A percentile compares a stretch with the other conserved stretches of the same genome.
phyloP scores from a whole-genome alignment of 2,329 filamentous ascomycete species.

The Coniochaeta hoffmannii region DNA sequence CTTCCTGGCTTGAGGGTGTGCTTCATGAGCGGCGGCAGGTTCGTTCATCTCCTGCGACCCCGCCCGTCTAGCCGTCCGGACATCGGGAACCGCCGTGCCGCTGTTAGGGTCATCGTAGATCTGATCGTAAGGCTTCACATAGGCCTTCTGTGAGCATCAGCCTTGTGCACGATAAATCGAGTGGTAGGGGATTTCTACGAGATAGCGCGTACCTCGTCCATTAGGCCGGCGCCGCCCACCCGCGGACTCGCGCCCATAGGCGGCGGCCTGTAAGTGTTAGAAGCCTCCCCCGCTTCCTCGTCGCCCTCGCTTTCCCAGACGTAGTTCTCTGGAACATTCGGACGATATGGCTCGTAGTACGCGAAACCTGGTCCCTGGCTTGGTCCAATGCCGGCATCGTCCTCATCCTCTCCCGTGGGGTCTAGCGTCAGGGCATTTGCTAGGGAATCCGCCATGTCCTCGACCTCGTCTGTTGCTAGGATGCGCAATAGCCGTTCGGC shows the following conservation, averaged over 20 bases:
- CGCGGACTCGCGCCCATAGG: background rate
- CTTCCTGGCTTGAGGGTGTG: background rate
- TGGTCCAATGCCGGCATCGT: background rate
- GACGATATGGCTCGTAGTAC: background rate
- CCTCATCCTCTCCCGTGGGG: background rate
- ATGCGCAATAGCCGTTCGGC: slow-evolving; percentile 11
- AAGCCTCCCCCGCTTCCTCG: background rate
- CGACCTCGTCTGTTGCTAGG: slow-evolving; percentile 2
- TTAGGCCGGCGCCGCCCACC: background rate
- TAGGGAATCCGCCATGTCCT: background rate
- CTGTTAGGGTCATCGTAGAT: background rate
- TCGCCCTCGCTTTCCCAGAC: background rate
- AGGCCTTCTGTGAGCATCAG: background rate
- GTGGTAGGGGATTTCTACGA: background rate
- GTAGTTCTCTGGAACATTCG: background rate
- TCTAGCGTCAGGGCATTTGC: background rate
- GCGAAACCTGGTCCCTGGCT: background rate
- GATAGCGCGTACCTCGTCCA: background rate
- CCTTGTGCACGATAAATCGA: too few species aligned
- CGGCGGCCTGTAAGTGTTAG: background rate
- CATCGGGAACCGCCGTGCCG: background rate
- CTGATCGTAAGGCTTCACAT: background rate
- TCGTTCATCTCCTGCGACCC: background rate
- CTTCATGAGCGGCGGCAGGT: background rate
- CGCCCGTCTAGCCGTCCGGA: background rate